Base-by-base conservation (phyloP, 2,329 filamentous ascomycete genomes). In the Epichloe bromicola region DNA sequence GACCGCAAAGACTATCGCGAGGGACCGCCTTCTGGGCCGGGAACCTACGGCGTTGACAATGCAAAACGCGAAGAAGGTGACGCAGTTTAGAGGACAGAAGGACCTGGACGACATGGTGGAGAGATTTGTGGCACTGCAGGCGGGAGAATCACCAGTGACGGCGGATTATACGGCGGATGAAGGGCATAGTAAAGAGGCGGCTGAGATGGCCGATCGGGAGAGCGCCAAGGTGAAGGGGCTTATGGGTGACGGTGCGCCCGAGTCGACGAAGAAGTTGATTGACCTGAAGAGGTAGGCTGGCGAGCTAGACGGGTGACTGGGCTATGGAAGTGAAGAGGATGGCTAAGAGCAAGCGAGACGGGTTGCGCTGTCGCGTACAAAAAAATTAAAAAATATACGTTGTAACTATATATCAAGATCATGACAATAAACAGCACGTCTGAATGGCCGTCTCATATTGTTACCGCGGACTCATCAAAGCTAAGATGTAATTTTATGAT, bases 41-140 rank as follows among this genome's bases (percentile, higher is more conserved):
- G 65, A 71, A 2, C 70, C 86, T 60, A 85, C 81, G 58, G 76
- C 86, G 34, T 72, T 93, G 59, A 96, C 91, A 36, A 71, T 74
- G 51, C 75, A 78, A 63, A 97, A 97, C 70, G 76, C 91, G 44
- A 73, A 75, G 56, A 97, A 97, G 70, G 88, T 94, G 50, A 93
- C 88, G 53, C 95, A 80, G 70, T 78, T 89, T 55, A 70, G 78
- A 55, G 88, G 88, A 37, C 71, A 84, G 59, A 67, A 74, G 51
- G 79, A 78, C 30, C 76, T 97, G 57, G 83, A 93, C 60, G 63
- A 71, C 12, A 76, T 84, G 75, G 79, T 85, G 6, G 60, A 69
- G 56, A 62, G 59, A 46, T 70, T 72, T 53, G 60, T 68, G 59
- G 42, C 53, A 6, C 51, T 67, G 40, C 53, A 58, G 43, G 19